These are phyloP conservation scores for Lecanicillium sp. DNA, from an alignment of 2,329 filamentous ascomycete species.

Conservation along the genomic window DNA sequence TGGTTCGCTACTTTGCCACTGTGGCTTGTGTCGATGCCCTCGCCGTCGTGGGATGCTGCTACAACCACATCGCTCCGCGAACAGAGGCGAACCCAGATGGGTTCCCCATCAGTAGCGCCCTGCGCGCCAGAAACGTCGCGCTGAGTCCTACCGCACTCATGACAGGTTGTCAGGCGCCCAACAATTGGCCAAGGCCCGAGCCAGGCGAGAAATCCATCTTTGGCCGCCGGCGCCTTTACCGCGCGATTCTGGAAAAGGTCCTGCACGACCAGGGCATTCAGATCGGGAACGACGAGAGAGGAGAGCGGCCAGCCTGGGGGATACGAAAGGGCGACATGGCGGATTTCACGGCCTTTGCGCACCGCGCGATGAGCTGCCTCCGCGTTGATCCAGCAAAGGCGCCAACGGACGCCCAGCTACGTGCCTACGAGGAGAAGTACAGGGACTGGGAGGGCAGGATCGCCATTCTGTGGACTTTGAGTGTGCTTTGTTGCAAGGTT, in stretches of 20 bases:
- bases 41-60: conserved; percentile 27
- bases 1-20: conserved; percentile 25
- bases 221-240: conserved; percentile 23
- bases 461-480: conserved; percentile 28
- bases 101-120: conserved; percentile 31
- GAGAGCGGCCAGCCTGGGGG: conserved; percentile 23
- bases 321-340: conserved; percentile 24
- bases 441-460: conserved; percentile 20
- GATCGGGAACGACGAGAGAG: conserved; percentile 4
- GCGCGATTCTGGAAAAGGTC: conserved; percentile 23
- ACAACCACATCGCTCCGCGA: conserved; percentile 26
- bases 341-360: conserved; percentile 22
- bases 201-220: conserved; percentile 17
- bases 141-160: conserved; percentile 28
- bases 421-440: conserved; percentile 22
- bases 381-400: conserved; percentile 12
- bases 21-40: conserved; percentile 20
- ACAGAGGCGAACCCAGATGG: conserved; percentile 32
- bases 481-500: conserved; percentile 27
- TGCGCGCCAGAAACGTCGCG: conserved; percentile 18
- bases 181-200: conserved; percentile 25
- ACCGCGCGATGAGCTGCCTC: conserved; percentile 22
- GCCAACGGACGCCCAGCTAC: conserved; percentile 19
- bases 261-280: conserved; percentile 22
- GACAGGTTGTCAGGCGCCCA: conserved; percentile 28